Base-by-base conservation (phyloP, 2,329 filamentous ascomycete genomes). In the Paecilomyces fulvus region DNA sequence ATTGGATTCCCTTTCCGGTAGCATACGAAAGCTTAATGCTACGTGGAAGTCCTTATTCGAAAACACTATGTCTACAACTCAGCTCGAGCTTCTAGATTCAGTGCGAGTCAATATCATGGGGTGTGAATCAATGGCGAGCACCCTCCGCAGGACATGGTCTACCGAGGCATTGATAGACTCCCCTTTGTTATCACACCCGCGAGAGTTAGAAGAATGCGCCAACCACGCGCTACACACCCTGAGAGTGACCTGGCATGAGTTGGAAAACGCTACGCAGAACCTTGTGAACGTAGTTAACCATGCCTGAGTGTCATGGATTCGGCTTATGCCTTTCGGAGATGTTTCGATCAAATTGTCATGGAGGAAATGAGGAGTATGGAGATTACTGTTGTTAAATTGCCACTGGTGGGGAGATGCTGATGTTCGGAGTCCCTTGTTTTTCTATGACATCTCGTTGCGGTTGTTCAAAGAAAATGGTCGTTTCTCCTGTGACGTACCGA, bases 1-100 rank as follows among this genome's bases (percentile, higher is more conserved):
- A 1, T n/a, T 61, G 9, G 30, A 56, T 1, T 30, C 11, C 17
- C 12, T 53, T 12, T 12, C 30, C 1, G 25, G 14, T 2, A 23
- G 14, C 11, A 43, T 60, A 21, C 51, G 37, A 20, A 31, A 49
- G 5, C 23, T 60, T 10, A 55, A 53, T 2, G 56, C 52, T 3
- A 23, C 23, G 3, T 61, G 59, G 53, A 59, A 51, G 23, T n/a
- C 11, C 0, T 28, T 48, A 14, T 56, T 59, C 8, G 28, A 55
- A 8, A 48, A n/a, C 14, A 30, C 49, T 3, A 49, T 5, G 11
- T 33, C 56, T 17, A 52, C 54, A 7, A 14, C 52, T 1, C 50
- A 55, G n/a, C 51, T 62, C 17, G 60, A 62, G 21, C 54, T 55
- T 8, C 37, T 62, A 4, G 56, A 53, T 8, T 20, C 12, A 3